Conservation (phyloP, 2,329 filamentous ascomycete genomes). For the Calonectria fujianensis region DNA sequence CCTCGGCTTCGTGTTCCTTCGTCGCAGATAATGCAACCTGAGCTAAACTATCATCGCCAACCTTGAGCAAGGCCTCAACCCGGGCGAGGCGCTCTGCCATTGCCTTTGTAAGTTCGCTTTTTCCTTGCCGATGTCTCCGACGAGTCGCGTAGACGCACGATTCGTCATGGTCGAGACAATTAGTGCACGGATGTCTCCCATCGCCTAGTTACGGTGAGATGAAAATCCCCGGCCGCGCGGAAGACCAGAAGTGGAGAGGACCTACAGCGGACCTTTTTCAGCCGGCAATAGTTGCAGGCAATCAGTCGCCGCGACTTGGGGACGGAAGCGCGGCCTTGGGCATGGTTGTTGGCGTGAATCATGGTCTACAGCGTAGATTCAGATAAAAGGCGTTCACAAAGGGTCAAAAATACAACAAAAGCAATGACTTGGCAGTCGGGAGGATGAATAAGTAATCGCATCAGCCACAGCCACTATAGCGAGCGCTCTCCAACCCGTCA, state of each 20-base stretch:
- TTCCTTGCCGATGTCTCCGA: background rate
- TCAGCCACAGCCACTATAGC: background rate
- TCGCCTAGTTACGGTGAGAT: slow-evolving; percentile 8
- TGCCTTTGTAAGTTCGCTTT: background rate
- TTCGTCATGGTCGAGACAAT: slow-evolving; percentile 21
- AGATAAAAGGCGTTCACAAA: background rate
- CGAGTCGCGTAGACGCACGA: slow-evolving; percentile 5
- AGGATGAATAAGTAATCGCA: background rate
- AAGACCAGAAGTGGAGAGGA: background rate
- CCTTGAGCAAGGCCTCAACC: slow-evolving; percentile 7
- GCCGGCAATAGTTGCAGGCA: slow-evolving; percentile 22
- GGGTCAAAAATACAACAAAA: background rate
- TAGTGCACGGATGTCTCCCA: slow-evolving; percentile 9
- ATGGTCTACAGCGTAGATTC: background rate
- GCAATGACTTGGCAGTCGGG: background rate
- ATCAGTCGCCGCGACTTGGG: slow-evolving; percentile 1
- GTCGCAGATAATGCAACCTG: background rate
- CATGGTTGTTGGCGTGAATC: background rate
- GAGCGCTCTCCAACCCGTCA: background rate
- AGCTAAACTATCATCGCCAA: background rate
- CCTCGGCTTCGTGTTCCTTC: background rate
- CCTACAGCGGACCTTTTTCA: slow-evolving; percentile 25
- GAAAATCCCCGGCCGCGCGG: background rate
- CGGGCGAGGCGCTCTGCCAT: slow-evolving; percentile 13
- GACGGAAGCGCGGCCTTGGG: background rate